Base-by-base conservation (phyloP, 371 early-diverging fungal species). In the Rhizopus sp. region DNA sequence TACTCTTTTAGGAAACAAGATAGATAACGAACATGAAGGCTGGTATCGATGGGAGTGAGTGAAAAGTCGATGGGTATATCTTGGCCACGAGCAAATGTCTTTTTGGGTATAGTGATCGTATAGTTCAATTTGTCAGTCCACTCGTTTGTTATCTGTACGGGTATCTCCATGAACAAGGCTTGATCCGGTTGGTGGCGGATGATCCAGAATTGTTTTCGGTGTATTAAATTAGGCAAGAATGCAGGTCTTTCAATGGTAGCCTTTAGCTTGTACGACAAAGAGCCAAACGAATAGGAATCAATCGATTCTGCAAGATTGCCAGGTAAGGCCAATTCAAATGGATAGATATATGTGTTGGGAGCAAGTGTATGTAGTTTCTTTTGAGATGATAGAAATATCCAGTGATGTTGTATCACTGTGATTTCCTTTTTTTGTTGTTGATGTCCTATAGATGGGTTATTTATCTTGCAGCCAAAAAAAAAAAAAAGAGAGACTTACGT, bases 1-100 rank as follows among this genome's bases (percentile, higher is more conserved):
- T 72, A 73, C 53, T 79, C 79, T 54, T 75, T 79, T n/a, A 79
- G 55, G 15, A 71, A 59, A 46, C 63, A 66, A 3, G 66, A 62
- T 1, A 79, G 23, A 44, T 67, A 61, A 4, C 74, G 76, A 3
- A 79, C 58, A 17, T 61, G 65, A 29, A 60, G 33, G 48, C 38
- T 44, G 4, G 49, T 50, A 8, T 58, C 53, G 7, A 3, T 29
- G 9, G 75, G 72, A 16, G 46, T 32, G 5, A 75, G 46, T 31
- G 46, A 50, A 29, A 75, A 55, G 12, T 70, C 53, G 7, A 76
- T 63, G 33, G 68, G 58, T 17, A 79, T 67, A 5, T 53, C 55
- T 16, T 79, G 72, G n/a, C 70, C 75, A 10, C 72, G 65, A 12
- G 49, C 30, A 48, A 50, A 69, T 0, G 55, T 52, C 32, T 40